Base-by-base conservation (phyloP, 2,329 filamentous ascomycete genomes). In the Hymenoscyphus scutula region DNA sequence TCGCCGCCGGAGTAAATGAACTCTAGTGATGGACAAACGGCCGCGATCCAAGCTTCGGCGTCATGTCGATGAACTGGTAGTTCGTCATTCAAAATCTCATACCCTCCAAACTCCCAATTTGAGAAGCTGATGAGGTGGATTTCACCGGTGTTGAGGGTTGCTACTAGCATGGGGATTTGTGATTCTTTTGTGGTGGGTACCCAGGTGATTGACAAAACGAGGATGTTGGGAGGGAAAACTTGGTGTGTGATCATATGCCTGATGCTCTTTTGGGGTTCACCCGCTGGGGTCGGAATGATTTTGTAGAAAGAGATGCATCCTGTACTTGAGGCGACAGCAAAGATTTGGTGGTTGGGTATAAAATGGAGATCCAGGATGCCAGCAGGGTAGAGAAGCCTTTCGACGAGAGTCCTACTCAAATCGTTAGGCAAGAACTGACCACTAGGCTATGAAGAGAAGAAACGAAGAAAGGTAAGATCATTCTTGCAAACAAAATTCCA, bases 291-390 rank as follows among this genome's bases (percentile, higher is more conserved):
- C 58, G 59, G 55, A 38, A 58, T 71, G 53, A 89, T 76, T 66
- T 74, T 79, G 75, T 89, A 92, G 57, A 94, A 79, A 1, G 82
- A 82, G 13, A 96, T 77, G 0, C 82, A 82, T 0, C 89, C 91
- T 0, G 89, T 91, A 65, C 92, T 97, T 1, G 90, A 91, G 8
- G 91, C 91, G 2, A 89, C 86, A 10, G 87, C 92, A 59, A 96
- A 81, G 3, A 89, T 77, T 57, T 76, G 77, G 1, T 71, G 66
- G 58, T 76, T 72, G 1, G 84, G 85, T 64, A 88, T 85, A 74
- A 97, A 98, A 69, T 93, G 91, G 32, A 97, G 79, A 73, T 97
- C 93, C 59, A 97, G 82, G 30, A 97, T 83, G 5, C 91, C 93
- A 59, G 87, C 91, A 3, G 86, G 83, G 25, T 90, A 86, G 5